These are phyloP conservation scores for Botrytis sinoallii DNA, from an alignment of 2,329 filamentous ascomycete genomes.

Conservation along the genomic window DNA sequence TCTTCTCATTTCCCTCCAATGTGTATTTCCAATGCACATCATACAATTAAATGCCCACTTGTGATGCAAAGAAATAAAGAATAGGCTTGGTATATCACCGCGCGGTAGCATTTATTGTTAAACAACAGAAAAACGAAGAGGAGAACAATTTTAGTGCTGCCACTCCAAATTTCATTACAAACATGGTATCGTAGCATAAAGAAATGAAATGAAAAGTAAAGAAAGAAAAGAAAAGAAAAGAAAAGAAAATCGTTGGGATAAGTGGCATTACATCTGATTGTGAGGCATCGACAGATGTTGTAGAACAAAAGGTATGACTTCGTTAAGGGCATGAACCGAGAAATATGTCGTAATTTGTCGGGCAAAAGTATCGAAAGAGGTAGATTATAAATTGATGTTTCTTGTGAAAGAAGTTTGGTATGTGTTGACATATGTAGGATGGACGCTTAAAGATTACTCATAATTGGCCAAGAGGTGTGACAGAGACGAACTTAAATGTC, in stretches of 20 bases:
- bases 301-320: not conserved
- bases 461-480: not conserved
- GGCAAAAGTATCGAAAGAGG: not conserved
- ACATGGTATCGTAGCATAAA: constrained; percentile 14
- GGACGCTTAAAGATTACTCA: not conserved
- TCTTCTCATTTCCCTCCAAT: not conserved
- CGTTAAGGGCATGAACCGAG: not conserved
- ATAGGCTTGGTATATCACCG: not conserved
- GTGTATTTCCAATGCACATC: not conserved
- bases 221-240: not conserved
- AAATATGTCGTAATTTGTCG: not conserved
- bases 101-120: not conserved
- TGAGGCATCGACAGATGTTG: not conserved
- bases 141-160: not conserved
- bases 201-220: not conserved
- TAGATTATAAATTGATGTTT: not conserved
- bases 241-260: not conserved
- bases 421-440: not conserved
- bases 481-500: not conserved
- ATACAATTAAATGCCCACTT: too few species aligned
- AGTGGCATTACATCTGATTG: not conserved
- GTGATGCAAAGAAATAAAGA: not conserved
- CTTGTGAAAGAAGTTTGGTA: not conserved
- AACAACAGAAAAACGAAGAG: not conserved
- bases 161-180: constrained; percentile 1